Base-by-base conservation (phyloP, 257 asterid species). In the Paulownia fortunei region DNA sequence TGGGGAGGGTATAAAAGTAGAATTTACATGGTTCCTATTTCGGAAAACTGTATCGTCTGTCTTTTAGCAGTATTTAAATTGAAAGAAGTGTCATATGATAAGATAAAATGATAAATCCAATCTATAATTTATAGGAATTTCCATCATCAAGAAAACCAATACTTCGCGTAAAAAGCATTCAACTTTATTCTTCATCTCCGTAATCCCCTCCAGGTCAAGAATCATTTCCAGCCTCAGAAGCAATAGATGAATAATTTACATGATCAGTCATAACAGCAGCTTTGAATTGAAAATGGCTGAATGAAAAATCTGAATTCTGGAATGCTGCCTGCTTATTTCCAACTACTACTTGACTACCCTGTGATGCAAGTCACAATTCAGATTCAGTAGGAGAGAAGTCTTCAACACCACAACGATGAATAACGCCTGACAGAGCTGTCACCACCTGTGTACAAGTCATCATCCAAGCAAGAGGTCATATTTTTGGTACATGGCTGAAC, bases 361-460 rank as follows among this genome's bases (percentile, higher is more conserved):
- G 42, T 24, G 15, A 27, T 67, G 11, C 30, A 39, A 30, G 46
- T 79, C 82, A 76, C 65, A 63, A 41, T 46, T 83, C 85, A 54
- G 79, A 81, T 62, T 88, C 93, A 56, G 82, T 73, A 7, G 88
- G 91, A 65, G 89, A 87, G 64, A 85, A 85, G 70, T 83, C 91
- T 77, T 84, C 84, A 18, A 87, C 82, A 0, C 76, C 75, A 13
- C 68, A 62, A n/a, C 86, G 82, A 42, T 81, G 79, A 7, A 59
- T 60, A 65, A 89, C 72, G 61, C 81, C 73, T 0, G 69, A 60
- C 15, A 89, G 72, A 55, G 82, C 86, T 51, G n/a, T 65, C 66
- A 82, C 89, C 27, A 87, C 91, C 93, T 89, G 82, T 7, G 9
- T 13, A 18, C 24, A 46, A 41, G 21, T 58, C 74, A 15, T 58